Evolutionary conservation across 495 filamentous ascomycete species (phyloP), one percentile per base, ranked within the genome.

Genomic region (Neurospora sp.): DNA sequence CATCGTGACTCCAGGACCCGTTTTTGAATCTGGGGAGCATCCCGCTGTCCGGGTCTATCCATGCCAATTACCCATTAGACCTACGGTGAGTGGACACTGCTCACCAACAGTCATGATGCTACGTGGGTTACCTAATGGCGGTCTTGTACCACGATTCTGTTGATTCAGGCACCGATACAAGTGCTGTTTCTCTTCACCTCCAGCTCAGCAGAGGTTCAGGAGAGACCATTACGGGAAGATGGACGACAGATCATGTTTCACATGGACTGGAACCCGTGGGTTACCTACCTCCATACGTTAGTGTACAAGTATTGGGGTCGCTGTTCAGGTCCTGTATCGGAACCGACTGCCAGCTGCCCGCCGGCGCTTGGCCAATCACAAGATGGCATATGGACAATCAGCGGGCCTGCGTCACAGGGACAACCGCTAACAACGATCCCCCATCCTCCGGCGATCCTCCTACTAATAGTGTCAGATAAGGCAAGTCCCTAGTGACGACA

Each of bases 371-470:
- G 22, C 74, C 72, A 74, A 74, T 74, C 48, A 71, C 27, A 27
- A 22, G 69, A 59, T 69, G 68, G 22, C 12, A 35, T 65, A 35
- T 42, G 68, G 27, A 72, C 65, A 69, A 74, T 72, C 73, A 74
- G 71, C 70, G 70, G 70, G 68, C 70, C 65, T 40, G 31, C 59
- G 75, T 74, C 75, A 76, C 75, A 75, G 68, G 45, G 53, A 1
- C 53, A 61, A 61, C 27, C 53, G 53, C 53, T 61, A 35, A 61
- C 53, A 61, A 35, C 14, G 6, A 61, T 16, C 53, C 53, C 53
- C 53, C 53, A 53, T 53, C n/a, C 45, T 53, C 45, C 45, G 27
- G 27, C 27, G 20, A 53, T 53, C 45, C 45, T 22, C 27, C 27
- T 31, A 31, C 53, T 65, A 27, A 65, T 65, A 65, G 53, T 65